phyloP scores from a whole-genome alignment of 2,329 filamentous ascomycete genomes.

The Fusarium xyrophilum region DNA sequence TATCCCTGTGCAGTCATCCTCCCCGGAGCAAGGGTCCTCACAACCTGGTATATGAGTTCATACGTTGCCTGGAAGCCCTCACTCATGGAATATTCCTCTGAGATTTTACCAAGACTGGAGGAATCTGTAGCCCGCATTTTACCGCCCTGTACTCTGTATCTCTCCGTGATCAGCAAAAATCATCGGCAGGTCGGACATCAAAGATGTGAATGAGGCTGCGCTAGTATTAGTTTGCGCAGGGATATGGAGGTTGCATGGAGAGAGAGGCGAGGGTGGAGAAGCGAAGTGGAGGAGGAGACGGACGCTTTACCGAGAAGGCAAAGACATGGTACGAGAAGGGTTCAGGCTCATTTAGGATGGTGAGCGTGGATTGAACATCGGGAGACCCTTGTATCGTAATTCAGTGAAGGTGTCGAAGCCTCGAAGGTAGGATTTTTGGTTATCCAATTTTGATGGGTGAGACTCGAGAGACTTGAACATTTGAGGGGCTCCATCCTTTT shows the following conservation, averaged over 20 bases:
- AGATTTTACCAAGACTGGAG: neutral
- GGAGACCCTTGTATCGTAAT: neutral
- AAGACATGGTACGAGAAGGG: conserved; percentile 32
- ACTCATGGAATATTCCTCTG: neutral
- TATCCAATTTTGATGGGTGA: conserved; percentile 8
- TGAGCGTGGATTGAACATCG: conserved; percentile 14
- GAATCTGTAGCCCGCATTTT: neutral
- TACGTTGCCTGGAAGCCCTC: neutral
- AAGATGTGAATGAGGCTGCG: conserved; percentile 34
- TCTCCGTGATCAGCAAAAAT: neutral
- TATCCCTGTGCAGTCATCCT: conserved; percentile 25
- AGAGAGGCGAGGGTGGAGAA: conserved; percentile 29
- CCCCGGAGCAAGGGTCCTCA: conserved; percentile 16
- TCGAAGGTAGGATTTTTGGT: neutral
- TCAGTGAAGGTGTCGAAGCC: neutral
- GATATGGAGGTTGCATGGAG: conserved; percentile 28
- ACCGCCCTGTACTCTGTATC: neutral
- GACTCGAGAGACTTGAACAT: neutral
- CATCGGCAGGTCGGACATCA: conserved; percentile 1
- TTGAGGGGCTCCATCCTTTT: conserved; percentile 14
- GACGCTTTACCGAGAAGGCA: conserved; percentile 34
- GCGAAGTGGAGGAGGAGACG: conserved; percentile 27
- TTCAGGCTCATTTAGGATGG: conserved; percentile 19
- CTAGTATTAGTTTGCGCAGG: conserved; percentile 34
- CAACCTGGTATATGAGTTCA: neutral